Evolutionary conservation across 2,329 filamentous ascomycete genomes (phyloP), one percentile per base, ranked within the genome.

Genomic region (Colletotrichum agaves): DNA sequence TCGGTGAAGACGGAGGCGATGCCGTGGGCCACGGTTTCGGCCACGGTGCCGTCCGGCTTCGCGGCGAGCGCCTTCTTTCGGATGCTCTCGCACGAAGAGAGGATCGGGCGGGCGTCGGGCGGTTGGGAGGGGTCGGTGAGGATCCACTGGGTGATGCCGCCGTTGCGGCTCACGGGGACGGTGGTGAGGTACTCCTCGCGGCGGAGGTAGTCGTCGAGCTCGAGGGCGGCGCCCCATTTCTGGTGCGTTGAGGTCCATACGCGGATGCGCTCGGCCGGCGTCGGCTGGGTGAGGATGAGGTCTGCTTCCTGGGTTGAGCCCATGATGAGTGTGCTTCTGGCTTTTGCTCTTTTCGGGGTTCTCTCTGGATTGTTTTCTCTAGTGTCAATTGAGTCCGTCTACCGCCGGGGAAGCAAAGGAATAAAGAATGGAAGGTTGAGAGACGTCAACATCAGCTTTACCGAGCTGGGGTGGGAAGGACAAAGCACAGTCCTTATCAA

Each of bases 1-100:
- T 88, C 85, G 4, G 90, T 93, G 76, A 90, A 96, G n/a, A 97
- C 93, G 68, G 90, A 93, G 13, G 90, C 92, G 63, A 97, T 86
- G 5, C 91, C 93, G 78, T 97, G 90, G 15, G 88, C 87, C 10
- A 88, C 80, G 2, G 85, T 87, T 50, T 93, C 88, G 5, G 75
- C 73, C 37, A 78, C 74, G 41, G 72, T 70, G 49, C 78, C 78
- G 5, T 78, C 74, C 0, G 75, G 74, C 17, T 71, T 71, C 35
- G 81, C 78, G 39, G 86, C 78, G 3, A 90, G 74, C 5, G 87
- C 86, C 33, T 81, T 82, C 77, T 91, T 91, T 67, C 84, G 84
- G 59, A 90, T 81, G 10, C 86, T 86, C 77, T 92, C 90, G 75
- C 89, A 91, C 31, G 86, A 87, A 3, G 88, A 87, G 21, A 91